Percentiles rank a stretch among this genome's conserved stretches.
phyloP scores from a whole-genome alignment of 2,329 filamentous ascomycete species.

The Cladosporium phlei region DNA sequence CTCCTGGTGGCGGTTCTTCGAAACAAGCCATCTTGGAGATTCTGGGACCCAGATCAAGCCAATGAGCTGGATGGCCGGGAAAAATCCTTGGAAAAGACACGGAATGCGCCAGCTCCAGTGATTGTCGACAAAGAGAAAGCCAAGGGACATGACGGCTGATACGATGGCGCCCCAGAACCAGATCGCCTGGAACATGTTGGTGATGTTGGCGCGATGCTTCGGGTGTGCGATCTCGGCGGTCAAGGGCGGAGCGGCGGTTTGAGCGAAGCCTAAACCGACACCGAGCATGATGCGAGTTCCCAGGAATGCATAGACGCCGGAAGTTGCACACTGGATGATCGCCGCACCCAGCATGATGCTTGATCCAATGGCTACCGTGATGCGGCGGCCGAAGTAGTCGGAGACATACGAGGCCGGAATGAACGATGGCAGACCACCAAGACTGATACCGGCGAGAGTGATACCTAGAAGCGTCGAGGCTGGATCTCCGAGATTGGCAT shows the following conservation, averaged over 20 bases:
- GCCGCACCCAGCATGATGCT: constrained; percentile 44
- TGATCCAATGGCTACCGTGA: constrained; percentile 36
- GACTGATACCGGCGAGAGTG: constrained; percentile 24
- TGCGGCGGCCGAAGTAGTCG: constrained; percentile 27
- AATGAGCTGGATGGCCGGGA: constrained; percentile 21
- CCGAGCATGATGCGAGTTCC: constrained; percentile 20
- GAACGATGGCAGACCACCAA: constrained; percentile 25
- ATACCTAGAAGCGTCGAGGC: constrained; percentile 27
- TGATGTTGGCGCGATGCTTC: constrained; percentile 20
- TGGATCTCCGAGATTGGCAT: constrained; percentile 25
- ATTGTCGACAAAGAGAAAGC: constrained; percentile 18
- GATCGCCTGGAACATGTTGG: constrained; percentile 19
- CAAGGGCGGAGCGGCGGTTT: constrained; percentile 18
- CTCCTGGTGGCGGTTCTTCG: constrained; percentile 21
- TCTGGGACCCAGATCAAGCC: constrained; percentile 23
- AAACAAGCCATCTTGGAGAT: constrained; percentile 25
- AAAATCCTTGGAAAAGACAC: constrained; percentile 22
- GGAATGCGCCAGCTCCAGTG: constrained; percentile 28
- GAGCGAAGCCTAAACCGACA: constrained; percentile 17
- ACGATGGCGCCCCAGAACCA: constrained; percentile 25
- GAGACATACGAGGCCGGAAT: constrained; percentile 22
- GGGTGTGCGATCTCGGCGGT: constrained; percentile 20
- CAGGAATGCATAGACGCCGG: constrained; percentile 24
- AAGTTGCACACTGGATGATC: constrained; percentile 26
- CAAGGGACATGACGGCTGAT: constrained; percentile 23